These are phyloP conservation scores for Typha latifolia DNA, from an alignment of 176 grass and related monocot species.

Conservation along the genomic window DNA sequence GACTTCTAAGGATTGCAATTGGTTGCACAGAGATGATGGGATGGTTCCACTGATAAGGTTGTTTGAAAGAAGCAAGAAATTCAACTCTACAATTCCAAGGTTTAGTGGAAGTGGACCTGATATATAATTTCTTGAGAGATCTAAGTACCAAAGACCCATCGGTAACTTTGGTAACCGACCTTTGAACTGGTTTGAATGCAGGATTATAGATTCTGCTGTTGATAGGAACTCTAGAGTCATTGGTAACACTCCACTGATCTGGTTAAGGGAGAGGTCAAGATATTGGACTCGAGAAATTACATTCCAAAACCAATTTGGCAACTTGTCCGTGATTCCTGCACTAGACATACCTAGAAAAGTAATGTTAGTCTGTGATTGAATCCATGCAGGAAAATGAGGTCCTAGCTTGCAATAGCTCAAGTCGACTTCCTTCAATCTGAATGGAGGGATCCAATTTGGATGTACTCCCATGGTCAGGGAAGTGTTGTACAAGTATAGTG, in stretches of 20 bases:
- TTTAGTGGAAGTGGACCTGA: background rate
- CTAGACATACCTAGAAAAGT: slow-evolving; percentile 12
- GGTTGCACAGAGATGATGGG: too few relatives aligned
- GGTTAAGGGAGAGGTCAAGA: slow-evolving; percentile 31
- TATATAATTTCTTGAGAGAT: slow-evolving; percentile 26
- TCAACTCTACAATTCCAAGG: too few relatives aligned
- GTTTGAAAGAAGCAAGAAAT: too few relatives aligned
- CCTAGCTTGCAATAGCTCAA: background rate
- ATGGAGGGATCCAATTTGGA: slow-evolving; percentile 24
- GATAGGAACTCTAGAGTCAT: background rate
- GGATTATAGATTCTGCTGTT: background rate
- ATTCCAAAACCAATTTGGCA: slow-evolving; percentile 41
- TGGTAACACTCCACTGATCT: slow-evolving; percentile 16
- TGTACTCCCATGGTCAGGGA: background rate
- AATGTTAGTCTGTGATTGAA: background rate
- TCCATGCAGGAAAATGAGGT: slow-evolving; percentile 23
- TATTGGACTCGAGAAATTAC: background rate
- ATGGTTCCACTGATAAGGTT: too few relatives aligned
- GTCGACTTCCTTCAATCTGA: background rate
- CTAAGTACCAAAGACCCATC: background rate
- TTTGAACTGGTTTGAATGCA: slow-evolving; percentile 31
- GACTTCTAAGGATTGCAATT: too few relatives aligned
- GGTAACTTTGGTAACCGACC: slow-evolving; percentile 16
- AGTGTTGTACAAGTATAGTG: slow-evolving; percentile 11
- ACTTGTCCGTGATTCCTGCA: slow-evolving; percentile 9